Base-by-base conservation (phyloP, 148 eudicot species). In the Chenopodium quinoa region DNA sequence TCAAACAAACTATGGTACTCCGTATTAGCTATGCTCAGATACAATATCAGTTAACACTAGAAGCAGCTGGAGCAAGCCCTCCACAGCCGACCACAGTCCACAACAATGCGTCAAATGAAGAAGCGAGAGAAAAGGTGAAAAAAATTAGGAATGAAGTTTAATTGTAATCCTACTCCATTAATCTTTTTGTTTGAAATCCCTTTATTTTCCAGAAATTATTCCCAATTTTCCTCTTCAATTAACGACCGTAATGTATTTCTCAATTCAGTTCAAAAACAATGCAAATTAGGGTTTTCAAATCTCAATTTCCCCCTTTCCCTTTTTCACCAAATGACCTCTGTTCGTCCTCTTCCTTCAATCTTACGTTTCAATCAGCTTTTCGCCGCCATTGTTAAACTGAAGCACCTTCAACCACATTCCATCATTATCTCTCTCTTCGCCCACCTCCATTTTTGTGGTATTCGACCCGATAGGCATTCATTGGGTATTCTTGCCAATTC, bases 401-500 rank as follows among this genome's bases (percentile, higher is more conserved):
- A 27, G 31, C 78, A 46, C 16, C 5, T 25, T 9, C 67, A 48
- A 19, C 78, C 66, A 32, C 63, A 27, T 22, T 34, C 47, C 48
- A 58, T 25, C 23, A 47, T 65, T 19, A 58, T 77, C 56, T 77
- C 80, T 23, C 71, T 64, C 54, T 40, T 1, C 37, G n/a, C 25
- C 11, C 68, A 77, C 3, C 70, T 77, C 8, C 69, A 63, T 40
- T 40, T 7, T 40, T 40, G 0, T 40, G 44, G 44, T 40, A 27
- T 27, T 27, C 27, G 27, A 27, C 27, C 37, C 4, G 48, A 70
- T 77, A 22, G 1, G 2, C 27, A 58, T 70, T 56, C 76, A 2
- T 0, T 70, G 9, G 44, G 50, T 22, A 71, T 82, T 25, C 63
- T 82, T 13, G 48, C 62, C 31, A 82, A 77, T 44, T 82, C 76